Conservation (phyloP, 2,329 filamentous ascomycete species). For the Cytospora piceae region DNA sequence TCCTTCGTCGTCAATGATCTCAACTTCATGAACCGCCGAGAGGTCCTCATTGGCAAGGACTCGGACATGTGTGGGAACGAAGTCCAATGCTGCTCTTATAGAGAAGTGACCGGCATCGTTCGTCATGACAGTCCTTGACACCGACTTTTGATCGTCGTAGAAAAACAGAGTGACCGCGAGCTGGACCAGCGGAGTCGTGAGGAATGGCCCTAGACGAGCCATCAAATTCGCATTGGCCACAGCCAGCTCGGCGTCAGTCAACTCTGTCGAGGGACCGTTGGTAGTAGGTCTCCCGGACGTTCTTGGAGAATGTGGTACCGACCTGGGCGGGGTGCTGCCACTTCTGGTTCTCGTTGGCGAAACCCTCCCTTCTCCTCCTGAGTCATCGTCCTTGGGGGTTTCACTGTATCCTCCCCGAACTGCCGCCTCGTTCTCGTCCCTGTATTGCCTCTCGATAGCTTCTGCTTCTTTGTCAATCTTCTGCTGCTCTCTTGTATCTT, state of each 20-base stretch:
- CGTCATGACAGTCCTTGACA: slow-evolving; percentile 82
- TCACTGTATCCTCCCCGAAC: slow-evolving; percentile 77
- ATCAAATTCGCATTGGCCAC: slow-evolving; percentile 86
- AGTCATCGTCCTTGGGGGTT: slow-evolving; percentile 52
- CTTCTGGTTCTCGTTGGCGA: slow-evolving; percentile 38
- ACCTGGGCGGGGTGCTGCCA: slow-evolving; percentile 40
- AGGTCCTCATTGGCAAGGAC: slow-evolving; percentile 85
- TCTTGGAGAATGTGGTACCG: slow-evolving; percentile 49
- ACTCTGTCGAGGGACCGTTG: slow-evolving; percentile 49
- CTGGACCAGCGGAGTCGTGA: slow-evolving; percentile 79
- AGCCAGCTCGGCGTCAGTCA: slow-evolving; percentile 75
- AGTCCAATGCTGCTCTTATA: slow-evolving; percentile 79
- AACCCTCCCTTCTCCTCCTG: slow-evolving; percentile 42
- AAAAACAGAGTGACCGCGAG: slow-evolving; percentile 91
- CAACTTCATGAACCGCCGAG: slow-evolving; percentile 77
- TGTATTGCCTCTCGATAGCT: slow-evolving; percentile 72
- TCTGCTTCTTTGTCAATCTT: slow-evolving; percentile 76
- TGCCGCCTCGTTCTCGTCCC: slow-evolving; percentile 71
- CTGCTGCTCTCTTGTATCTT: slow-evolving; percentile 61
- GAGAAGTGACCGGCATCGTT: slow-evolving; percentile 89
- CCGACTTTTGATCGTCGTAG: slow-evolving; percentile 82
- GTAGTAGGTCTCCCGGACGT: slow-evolving; percentile 45
- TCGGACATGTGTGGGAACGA: slow-evolving; percentile 86
- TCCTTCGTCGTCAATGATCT: slow-evolving; percentile 75
- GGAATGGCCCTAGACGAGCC: slow-evolving; percentile 84